Evolutionary conservation across 2,329 filamentous ascomycete genomes (phyloP).

Genomic region (Cladophialophora chaetospira): DNA sequence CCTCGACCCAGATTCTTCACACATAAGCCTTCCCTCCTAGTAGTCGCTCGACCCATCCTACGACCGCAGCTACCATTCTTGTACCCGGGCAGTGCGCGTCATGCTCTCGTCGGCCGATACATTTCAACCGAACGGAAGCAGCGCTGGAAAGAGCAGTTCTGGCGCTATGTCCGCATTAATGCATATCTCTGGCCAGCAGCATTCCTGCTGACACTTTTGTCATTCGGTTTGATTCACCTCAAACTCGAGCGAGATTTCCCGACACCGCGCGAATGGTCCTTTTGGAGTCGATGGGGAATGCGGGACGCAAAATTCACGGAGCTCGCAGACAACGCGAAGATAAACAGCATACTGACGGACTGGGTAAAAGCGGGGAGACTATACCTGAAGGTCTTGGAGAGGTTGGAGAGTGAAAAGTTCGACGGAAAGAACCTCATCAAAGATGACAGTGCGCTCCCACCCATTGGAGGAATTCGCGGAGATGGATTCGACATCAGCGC

Average conservation of each 20-base stretch:
- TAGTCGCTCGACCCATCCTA: constrained; percentile 50
- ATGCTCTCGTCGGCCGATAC: constrained; percentile 64
- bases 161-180: constrained; percentile 69
- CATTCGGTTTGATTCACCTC: constrained; percentile 71
- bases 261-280: constrained; percentile 80
- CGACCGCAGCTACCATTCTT: constrained; percentile 69
- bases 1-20: constrained; percentile 57
- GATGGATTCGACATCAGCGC: constrained; percentile 63
- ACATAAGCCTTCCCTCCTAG: constrained; percentile 55
- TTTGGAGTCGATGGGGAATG: constrained; percentile 67
- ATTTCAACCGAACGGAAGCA: constrained; percentile 72
- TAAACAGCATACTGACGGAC: constrained; percentile 58
- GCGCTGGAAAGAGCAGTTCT: constrained; percentile 63
- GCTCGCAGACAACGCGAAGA: constrained; percentile 53
- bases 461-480: constrained; percentile 55
- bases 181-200: constrained; percentile 71
- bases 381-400: constrained; percentile 60
- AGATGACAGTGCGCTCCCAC: constrained; percentile 38
- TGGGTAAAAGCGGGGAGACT: constrained; percentile 69
- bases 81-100: constrained; percentile 59
- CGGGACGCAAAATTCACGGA: constrained; percentile 65
- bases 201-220: constrained; percentile 61
- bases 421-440: constrained; percentile 69
- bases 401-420: constrained; percentile 67
- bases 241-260: constrained; percentile 73